phyloP scores from a whole-genome alignment of 495 filamentous ascomycete genomes.

The Emericellopsis terricola region DNA sequence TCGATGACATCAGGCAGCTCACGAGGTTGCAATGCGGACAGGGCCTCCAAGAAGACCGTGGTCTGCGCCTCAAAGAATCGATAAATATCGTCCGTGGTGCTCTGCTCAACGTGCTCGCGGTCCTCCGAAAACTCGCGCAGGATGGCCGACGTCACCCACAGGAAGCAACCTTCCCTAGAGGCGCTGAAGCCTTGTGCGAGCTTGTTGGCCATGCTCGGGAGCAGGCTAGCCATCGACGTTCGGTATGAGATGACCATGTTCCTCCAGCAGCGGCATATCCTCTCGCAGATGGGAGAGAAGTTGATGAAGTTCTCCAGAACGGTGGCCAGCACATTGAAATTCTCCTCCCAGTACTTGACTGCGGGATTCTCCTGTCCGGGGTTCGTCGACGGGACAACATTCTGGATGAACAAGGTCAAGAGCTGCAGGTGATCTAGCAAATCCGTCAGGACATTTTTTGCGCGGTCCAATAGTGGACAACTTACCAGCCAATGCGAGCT shows the following conservation, averaged over 20 bases:
- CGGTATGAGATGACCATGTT: slow-evolving; percentile 93
- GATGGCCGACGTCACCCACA: slow-evolving; percentile 92
- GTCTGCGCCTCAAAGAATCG: slow-evolving; percentile 88
- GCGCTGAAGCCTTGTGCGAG: slow-evolving; percentile 67
- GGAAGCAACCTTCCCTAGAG: slow-evolving; percentile 85
- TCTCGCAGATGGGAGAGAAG: slow-evolving; percentile 77
- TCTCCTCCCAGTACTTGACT: slow-evolving; percentile 88
- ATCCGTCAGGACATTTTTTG: neutral
- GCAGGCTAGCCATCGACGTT: slow-evolving; percentile 67
- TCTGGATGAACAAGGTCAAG: slow-evolving; percentile 73
- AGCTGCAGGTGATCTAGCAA: slow-evolving; percentile 70
- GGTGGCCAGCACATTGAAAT: slow-evolving; percentile 68
- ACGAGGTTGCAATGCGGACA: slow-evolving; percentile 72
- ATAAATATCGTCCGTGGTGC: slow-evolving; percentile 81
- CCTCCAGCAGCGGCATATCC: slow-evolving; percentile 86
- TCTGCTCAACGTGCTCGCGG: slow-evolving; percentile 59
- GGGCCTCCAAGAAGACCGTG: slow-evolving; percentile 64
- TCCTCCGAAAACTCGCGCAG: slow-evolving; percentile 88
- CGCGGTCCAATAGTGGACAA: slow-evolving; percentile 5
- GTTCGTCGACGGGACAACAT: slow-evolving; percentile 59
- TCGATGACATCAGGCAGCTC: slow-evolving; percentile 96
- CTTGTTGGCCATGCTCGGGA: slow-evolving; percentile 73
- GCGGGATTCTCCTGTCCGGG: slow-evolving; percentile 66
- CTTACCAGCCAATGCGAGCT: slow-evolving; percentile 68
- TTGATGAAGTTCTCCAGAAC: slow-evolving; percentile 72